Evolutionary conservation across 306 rosid species (phyloP).

Genomic region (Fragaria ananassa): DNA sequence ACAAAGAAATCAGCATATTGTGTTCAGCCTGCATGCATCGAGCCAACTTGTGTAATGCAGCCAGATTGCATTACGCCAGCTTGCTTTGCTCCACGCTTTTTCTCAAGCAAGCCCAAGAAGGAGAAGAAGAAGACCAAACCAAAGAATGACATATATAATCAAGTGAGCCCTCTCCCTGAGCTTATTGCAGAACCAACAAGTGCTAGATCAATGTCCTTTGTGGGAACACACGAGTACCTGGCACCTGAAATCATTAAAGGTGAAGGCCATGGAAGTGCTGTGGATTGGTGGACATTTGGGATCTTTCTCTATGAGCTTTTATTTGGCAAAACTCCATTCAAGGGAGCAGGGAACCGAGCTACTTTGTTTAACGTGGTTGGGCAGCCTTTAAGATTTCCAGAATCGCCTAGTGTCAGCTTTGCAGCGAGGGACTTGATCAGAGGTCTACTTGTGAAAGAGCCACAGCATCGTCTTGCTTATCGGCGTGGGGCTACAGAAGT

Average conservation of each 20-base stretch:
- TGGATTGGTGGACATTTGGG: slow-evolving; percentile 99
- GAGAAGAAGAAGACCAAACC: slow-evolving; percentile 57
- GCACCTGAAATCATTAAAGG: slow-evolving; percentile 96
- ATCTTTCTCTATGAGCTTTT: slow-evolving; percentile 89
- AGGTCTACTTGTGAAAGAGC: slow-evolving; percentile 95
- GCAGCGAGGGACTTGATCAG: slow-evolving; percentile 94
- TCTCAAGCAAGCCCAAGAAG: slow-evolving; percentile 58
- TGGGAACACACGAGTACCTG: slow-evolving; percentile 94
- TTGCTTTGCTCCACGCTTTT: slow-evolving; percentile 66
- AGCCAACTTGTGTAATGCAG: slow-evolving; percentile 76
- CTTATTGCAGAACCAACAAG: slow-evolving; percentile 85
- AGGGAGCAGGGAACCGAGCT: slow-evolving; percentile 77
- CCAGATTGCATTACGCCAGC: slow-evolving; percentile 84
- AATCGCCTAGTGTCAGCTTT: slow-evolving; percentile 83
- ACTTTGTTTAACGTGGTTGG: slow-evolving; percentile 94
- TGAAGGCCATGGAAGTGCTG: slow-evolving; percentile 98
- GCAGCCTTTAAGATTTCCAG: slow-evolving; percentile 89
- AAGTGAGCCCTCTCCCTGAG: slow-evolving; percentile 78
- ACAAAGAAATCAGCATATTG: slow-evolving; percentile 70
- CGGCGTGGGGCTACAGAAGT: slow-evolving; percentile 91
- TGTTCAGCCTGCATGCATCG: slow-evolving; percentile 72
- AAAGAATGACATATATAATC: slow-evolving; percentile 59
- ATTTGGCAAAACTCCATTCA: slow-evolving; percentile 93
- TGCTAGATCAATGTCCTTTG: slow-evolving; percentile 95
- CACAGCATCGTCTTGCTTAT: slow-evolving; percentile 89